phyloP scores from a whole-genome alignment of 768 basidiomycete species.

The Amanita pallidorosea region DNA sequence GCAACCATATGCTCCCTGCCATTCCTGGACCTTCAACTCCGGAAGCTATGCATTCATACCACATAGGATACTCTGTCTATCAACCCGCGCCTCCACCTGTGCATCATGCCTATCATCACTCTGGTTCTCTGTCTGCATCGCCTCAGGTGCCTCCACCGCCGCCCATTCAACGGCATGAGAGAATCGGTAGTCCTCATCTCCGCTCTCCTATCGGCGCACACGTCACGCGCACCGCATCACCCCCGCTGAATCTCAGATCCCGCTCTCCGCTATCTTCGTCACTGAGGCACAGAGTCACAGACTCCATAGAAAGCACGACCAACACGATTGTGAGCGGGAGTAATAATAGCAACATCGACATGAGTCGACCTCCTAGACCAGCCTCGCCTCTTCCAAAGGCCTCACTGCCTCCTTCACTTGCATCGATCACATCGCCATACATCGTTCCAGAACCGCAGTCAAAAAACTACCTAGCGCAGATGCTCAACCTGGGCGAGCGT shows the following conservation, averaged over 20 bases:
- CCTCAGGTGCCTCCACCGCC: slow-evolving; percentile 16
- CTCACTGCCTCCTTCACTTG: slow-evolving; percentile 17
- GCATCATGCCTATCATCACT: slow-evolving; percentile 18
- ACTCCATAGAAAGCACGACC: slow-evolving; percentile 10
- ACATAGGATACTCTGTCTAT: slow-evolving; percentile 18
- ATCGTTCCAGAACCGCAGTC: slow-evolving; percentile 24
- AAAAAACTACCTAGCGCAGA: slow-evolving; percentile 80
- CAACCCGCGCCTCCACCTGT: slow-evolving; percentile 20
- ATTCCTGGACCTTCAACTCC: slow-evolving; percentile 17
- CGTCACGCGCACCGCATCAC: not conserved
- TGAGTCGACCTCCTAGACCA: not conserved
- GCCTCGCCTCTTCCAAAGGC: slow-evolving; percentile 12
- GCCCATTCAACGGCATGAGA: not conserved
- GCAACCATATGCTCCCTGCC: slow-evolving; percentile 10
- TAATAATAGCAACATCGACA: slow-evolving; percentile 1
- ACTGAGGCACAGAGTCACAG: slow-evolving; percentile 9
- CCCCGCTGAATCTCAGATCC: slow-evolving; percentile 3
- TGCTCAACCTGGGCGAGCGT: slow-evolving; percentile 67
- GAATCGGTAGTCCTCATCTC: slow-evolving; percentile 4
- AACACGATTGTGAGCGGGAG: not conserved
- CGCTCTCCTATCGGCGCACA: slow-evolving; percentile 3
- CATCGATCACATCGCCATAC: slow-evolving; percentile 6
- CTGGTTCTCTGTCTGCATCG: slow-evolving; percentile 6
- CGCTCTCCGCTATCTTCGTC: slow-evolving; percentile 11
- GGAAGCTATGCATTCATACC: slow-evolving; percentile 21